Evolutionary conservation across 1,284 basidiomycete species (phyloP), one percentile per base, ranked within the genome.

Genomic region (Apiotrichum siamense): DNA sequence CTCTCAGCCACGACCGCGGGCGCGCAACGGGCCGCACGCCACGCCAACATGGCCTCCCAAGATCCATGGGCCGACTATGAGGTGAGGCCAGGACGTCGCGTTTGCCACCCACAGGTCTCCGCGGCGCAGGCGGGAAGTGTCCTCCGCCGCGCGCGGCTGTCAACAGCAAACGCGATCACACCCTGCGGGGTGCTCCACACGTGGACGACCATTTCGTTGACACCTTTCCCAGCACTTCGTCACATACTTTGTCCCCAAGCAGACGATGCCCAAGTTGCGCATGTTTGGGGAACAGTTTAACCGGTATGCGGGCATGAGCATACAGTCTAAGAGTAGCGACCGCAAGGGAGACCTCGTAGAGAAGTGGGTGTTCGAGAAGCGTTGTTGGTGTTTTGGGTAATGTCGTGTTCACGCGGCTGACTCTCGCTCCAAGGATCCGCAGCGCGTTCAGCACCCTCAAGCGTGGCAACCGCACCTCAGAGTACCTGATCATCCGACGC

Each of bases 281-380:
- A 24, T 39, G n/a, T 63, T 68, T 35, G 64, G 55, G 2, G 51
- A 57, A 11, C 48, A 43, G 17, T 57, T 68, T 31, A 40, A 57
- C 27, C n/a, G n/a, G 3, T 33, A 44, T 4, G 46, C 61, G 0
- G 44, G 55, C n/a, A 47, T 52, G 1, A 48, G 59, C 32, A 44
- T 67, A 10, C 44, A 52, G 25, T 33, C 67, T 2, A 52, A 59
- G 33, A 66, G 60, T 23, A 44, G 44, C 23, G 68, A 69, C 23
- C 55, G 59, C 37, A 74, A 73, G 52, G 57, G 58, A 4, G 64
- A 67, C 18, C 46, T 72, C 3, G 56, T 70, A 6, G 50, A 55
- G 21, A 70, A 68, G 66, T 70, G 45, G 47, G 65, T 55, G 9
- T 4, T n/a, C n/a, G 44, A 33, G 9, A 17, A 11, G 10, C 17